A percentile compares a stretch with the other conserved stretches of the same genome.
phyloP scores from a whole-genome alignment of 345 rosid genomes.

The Eucalyptus virginea region DNA sequence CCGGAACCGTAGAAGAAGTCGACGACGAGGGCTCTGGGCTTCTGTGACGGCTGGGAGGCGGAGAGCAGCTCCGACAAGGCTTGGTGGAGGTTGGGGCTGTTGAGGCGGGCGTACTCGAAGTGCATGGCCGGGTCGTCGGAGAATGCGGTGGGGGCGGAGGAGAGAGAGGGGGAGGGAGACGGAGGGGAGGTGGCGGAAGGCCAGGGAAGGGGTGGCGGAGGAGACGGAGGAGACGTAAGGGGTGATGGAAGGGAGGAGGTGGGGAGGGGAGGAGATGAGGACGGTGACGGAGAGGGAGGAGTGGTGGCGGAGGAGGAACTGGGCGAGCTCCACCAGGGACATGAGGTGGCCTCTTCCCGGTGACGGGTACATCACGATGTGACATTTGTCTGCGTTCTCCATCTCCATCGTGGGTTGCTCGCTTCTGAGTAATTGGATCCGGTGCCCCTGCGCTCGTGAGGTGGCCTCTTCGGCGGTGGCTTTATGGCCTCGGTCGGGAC shows the following conservation, averaged over 20 bases:
- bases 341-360: conserved; percentile 1
- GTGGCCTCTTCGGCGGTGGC: neutral
- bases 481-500: too few species aligned
- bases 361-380: conserved; percentile 5
- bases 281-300: conserved; percentile 4
- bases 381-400: neutral
- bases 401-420: neutral
- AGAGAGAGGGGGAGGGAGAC: neutral
- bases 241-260: neutral
- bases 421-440: neutral
- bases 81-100: conserved; percentile 4
- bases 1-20: conserved; percentile 10
- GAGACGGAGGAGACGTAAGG: neutral
- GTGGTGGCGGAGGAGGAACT: neutral
- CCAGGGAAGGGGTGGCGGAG: neutral
- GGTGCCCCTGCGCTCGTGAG: neutral
- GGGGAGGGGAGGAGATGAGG: neutral
- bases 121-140: neutral
- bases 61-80: neutral
- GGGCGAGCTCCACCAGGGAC: conserved; percentile 8
- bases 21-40: conserved; percentile 1
- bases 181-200: conserved; percentile 14
- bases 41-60: neutral
- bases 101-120: neutral
- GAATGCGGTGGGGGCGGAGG: neutral